These are phyloP conservation scores for Camellia japonica DNA, from an alignment of 148 eudicot genomes.

Conservation along the genomic window DNA sequence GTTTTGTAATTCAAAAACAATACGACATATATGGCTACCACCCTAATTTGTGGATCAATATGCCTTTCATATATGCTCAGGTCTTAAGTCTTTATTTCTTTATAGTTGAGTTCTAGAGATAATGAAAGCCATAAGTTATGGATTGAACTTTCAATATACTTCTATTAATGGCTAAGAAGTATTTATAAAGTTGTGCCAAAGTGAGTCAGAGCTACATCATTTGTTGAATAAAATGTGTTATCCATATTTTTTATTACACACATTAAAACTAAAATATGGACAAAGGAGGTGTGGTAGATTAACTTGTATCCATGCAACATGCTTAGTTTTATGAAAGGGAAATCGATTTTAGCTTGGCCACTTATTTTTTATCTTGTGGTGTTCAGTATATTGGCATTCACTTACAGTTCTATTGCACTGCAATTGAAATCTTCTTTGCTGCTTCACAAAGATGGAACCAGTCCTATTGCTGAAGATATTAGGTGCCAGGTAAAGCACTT, in stretches of 20 bases:
- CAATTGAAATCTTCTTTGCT: constrained; percentile 85
- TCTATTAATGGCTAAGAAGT: too few relatives aligned
- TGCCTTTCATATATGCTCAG: not conserved
- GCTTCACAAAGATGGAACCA: constrained; percentile 91
- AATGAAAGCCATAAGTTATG: too few relatives aligned
- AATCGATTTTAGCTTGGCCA: not conserved
- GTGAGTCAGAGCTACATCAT: too few relatives aligned
- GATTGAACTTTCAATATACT: too few relatives aligned
- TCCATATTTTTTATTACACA: too few relatives aligned
- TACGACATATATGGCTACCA: not conserved
- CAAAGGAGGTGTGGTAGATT: not conserved
- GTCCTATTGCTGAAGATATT: constrained; percentile 90
- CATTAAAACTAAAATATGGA: too few relatives aligned
- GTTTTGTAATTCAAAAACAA: not conserved
- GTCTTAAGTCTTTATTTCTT: not conserved
- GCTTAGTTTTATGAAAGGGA: not conserved
- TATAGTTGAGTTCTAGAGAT: too few relatives aligned
- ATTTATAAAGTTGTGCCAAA: too few relatives aligned
- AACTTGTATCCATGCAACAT: not conserved
- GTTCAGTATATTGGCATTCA: not conserved
- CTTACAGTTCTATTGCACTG: constrained; percentile 1
- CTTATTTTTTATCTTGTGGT: not conserved
- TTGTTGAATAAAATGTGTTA: too few relatives aligned
- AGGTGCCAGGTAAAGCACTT: constrained; percentile 72
- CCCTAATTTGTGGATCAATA: not conserved